Evolutionary conservation across 495 filamentous ascomycete species (phyloP).

Genomic region (Oleoguttula mirabilis): DNA sequence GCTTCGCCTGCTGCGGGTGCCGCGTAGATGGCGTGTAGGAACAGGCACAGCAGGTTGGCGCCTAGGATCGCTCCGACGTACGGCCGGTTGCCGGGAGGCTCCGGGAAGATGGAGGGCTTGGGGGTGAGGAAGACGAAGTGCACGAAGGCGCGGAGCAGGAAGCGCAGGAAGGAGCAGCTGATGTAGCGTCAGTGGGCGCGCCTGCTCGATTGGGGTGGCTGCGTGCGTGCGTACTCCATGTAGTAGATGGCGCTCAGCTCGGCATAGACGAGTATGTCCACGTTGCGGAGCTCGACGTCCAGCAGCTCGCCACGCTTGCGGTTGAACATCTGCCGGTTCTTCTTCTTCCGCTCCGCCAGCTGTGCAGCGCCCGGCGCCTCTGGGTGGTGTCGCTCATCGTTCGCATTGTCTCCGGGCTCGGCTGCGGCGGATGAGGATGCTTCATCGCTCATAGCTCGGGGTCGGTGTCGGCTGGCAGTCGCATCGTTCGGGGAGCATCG

Average conservation of each 20-base stretch:
- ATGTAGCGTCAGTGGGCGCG: conserved; percentile 11
- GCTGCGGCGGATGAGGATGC: conserved; percentile 39
- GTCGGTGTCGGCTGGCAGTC: not conserved
- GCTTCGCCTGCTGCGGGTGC: conserved; percentile 59
- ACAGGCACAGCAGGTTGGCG: conserved; percentile 59
- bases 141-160: conserved; percentile 55
- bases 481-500: not conserved
- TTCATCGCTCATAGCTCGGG: conserved; percentile 52
- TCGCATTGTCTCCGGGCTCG: conserved; percentile 7
- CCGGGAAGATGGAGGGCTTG: conserved; percentile 57
- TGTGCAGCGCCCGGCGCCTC: conserved; percentile 6
- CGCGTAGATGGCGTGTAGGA: conserved; percentile 53
- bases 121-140: conserved; percentile 71
- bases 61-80: conserved; percentile 58
- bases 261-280: conserved; percentile 72
- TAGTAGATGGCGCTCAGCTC: conserved; percentile 77
- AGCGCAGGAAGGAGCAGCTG: conserved; percentile 69
- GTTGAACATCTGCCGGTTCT: conserved; percentile 35
- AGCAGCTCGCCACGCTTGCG: conserved; percentile 51
- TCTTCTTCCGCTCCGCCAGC: conserved; percentile 17
- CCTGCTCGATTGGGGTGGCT: not conserved
- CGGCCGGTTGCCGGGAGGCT: conserved; percentile 41
- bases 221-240: conserved; percentile 75
- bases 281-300: conserved; percentile 53
- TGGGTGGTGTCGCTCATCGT: conserved; percentile 19